These are phyloP conservation scores for Conticribra weissflogii DNA, from an alignment of 108 stramenopile species.

Conservation along the genomic window DNA sequence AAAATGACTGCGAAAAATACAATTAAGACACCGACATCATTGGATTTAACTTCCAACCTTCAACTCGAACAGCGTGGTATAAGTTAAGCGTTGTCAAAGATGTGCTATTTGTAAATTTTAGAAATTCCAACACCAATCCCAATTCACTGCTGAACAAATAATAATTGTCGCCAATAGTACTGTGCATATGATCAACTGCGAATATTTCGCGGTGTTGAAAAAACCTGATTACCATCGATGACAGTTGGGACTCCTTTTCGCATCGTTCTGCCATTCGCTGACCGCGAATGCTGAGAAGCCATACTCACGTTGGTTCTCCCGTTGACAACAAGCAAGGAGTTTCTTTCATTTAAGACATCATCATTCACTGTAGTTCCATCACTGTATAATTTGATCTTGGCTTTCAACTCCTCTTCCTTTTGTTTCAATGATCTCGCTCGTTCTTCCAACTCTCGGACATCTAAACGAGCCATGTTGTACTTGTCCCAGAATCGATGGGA, in stretches of 20 bases:
- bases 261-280: conserved; percentile 11
- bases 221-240: conserved; percentile 40
- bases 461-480: conserved; percentile 45
- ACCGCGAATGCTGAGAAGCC: background rate
- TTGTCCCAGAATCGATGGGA: conserved; percentile 46
- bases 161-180: background rate
- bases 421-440: conserved; percentile 18
- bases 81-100: too few species aligned
- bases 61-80: too few species aligned
- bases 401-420: conserved; percentile 28
- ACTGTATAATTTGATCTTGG: conserved; percentile 33
- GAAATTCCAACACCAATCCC: too few species aligned
- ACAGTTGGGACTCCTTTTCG: conserved; percentile 29
- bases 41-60: too few species aligned
- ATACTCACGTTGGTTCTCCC: conserved; percentile 38
- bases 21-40: background rate
- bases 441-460: conserved; percentile 30
- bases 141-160: too few species aligned
- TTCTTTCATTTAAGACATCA: conserved; percentile 43
- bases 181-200: background rate
- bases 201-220: conserved; percentile 27
- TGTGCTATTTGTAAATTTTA: too few species aligned
- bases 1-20: background rate
- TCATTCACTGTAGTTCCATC: conserved; percentile 49
- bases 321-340: conserved; percentile 48